Conservation (phyloP, 495 filamentous ascomycete genomes). For the Penicillium chermesinum region DNA sequence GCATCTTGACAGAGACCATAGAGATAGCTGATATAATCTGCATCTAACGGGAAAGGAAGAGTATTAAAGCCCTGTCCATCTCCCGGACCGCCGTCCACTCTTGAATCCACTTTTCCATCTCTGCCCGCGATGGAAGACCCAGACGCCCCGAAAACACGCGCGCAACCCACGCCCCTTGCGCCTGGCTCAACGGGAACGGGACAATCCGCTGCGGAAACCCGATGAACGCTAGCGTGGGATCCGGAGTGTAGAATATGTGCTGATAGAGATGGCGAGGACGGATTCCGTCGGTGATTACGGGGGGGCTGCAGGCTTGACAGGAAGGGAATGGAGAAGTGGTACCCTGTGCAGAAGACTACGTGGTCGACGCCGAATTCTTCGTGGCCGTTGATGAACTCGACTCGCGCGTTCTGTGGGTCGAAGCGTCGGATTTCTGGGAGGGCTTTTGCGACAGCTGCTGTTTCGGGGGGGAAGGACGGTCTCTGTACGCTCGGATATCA, state of each 20-base stretch:
- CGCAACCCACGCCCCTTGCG: constrained; percentile 10
- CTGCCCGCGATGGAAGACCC: not conserved
- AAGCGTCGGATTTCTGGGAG: constrained; percentile 5
- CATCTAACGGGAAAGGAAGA: constrained; percentile 9
- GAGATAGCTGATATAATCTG: constrained; percentile 7
- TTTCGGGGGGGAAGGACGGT: not conserved
- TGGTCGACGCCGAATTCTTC: constrained; percentile 6
- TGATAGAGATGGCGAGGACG: constrained; percentile 7
- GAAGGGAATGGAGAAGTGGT: constrained; percentile 9
- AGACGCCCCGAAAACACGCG: constrained; percentile 6
- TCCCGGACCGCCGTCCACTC: constrained; percentile 3
- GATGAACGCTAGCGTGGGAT: constrained; percentile 6
- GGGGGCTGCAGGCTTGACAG: constrained; percentile 4
- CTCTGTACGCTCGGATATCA: constrained; percentile 9
- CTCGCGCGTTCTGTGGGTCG: not conserved
- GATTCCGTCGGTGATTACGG: constrained; percentile 5
- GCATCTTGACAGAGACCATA: not conserved
- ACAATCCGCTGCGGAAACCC: constrained; percentile 10
- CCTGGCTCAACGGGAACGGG: constrained; percentile 9
- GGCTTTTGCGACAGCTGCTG: not conserved
- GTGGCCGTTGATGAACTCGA: constrained; percentile 2
- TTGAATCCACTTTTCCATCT: constrained; percentile 8
- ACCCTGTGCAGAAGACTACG: constrained; percentile 11
- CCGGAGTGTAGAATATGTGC: constrained; percentile 4
- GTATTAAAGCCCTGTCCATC: constrained; percentile 5